phyloP scores from a whole-genome alignment of 2,329 filamentous ascomycete species.

The Thelonectria rubi region DNA sequence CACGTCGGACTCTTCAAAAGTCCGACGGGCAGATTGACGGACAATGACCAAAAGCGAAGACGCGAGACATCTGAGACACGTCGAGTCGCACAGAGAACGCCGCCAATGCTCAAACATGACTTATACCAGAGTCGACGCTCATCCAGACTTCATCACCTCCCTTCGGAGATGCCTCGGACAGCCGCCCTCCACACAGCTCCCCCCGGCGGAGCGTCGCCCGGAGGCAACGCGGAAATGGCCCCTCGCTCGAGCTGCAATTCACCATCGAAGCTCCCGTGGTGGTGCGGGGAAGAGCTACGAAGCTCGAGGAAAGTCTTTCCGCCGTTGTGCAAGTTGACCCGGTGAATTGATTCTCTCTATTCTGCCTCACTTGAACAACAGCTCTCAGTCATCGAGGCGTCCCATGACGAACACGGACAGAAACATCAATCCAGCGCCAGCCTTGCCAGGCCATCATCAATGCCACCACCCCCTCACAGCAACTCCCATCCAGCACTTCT shows the following conservation, averaged over 20 bases:
- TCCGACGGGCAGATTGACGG: no score
- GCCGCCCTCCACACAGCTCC: no score
- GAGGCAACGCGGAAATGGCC: not conserved
- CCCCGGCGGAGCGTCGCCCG: not conserved
- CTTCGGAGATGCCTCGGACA: no score
- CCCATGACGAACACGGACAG: no score
- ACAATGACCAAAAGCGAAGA: no score
- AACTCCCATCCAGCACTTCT: not conserved
- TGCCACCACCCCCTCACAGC: not conserved
- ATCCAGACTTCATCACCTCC: no score
- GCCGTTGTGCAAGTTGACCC: conserved; percentile 4
- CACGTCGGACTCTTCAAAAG: no score
- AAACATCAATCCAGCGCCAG: not conserved
- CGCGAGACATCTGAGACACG: no score
- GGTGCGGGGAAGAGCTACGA: conserved; percentile 4
- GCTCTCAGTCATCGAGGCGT: not conserved
- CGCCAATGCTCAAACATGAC: no score
- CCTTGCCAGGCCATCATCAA: not conserved
- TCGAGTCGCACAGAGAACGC: no score
- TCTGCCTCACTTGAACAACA: not conserved
- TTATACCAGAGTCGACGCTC: no score
- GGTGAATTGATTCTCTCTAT: not conserved
- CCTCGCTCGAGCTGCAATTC: conserved; percentile 8
- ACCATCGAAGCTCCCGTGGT: not conserved
- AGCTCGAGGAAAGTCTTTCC: conserved; percentile 14